These are phyloP conservation scores for Pinus albicaulis DNA, from an alignment of 75 land plant genomes.

Conservation along the genomic window DNA sequence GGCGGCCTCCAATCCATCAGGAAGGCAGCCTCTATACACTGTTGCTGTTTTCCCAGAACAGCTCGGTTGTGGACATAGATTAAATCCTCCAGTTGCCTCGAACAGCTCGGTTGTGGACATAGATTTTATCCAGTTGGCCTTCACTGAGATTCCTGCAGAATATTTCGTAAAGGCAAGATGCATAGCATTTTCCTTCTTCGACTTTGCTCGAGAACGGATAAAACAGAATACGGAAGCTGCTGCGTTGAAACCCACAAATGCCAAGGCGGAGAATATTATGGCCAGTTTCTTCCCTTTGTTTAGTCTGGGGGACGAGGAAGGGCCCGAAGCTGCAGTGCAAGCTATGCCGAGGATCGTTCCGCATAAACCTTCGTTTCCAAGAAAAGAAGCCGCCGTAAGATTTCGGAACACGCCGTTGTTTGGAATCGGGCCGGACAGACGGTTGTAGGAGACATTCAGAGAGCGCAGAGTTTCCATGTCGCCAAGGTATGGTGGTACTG, in stretches of 20 bases:
- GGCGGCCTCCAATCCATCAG: background rate
- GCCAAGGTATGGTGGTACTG: slow-evolving; percentile 15
- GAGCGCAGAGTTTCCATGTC: slow-evolving; percentile 6
- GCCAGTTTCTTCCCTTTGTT: background rate
- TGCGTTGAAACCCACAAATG: background rate
- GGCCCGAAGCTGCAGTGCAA: slow-evolving; percentile 2
- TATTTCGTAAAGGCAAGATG: too few relatives aligned
- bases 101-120: background rate
- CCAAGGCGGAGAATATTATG: background rate
- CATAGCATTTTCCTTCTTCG: too few relatives aligned
- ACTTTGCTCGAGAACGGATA: too few relatives aligned
- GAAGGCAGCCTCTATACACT: background rate
- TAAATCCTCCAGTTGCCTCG: background rate
- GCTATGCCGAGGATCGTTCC: slow-evolving; percentile 1
- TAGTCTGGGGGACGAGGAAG: background rate
- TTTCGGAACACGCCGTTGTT: slow-evolving; percentile 12
- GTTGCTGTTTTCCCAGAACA: background rate
- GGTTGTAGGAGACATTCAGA: slow-evolving; percentile 25
- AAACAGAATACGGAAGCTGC: background rate
- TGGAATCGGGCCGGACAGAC: slow-evolving; percentile 22
- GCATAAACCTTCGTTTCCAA: slow-evolving; percentile 25
- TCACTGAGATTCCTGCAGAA: too few relatives aligned
- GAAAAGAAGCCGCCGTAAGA: slow-evolving; percentile 12
- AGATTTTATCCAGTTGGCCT: too few relatives aligned
- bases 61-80: too few relatives aligned